Percentiles rank a stretch among this genome's conserved stretches.
Evolutionary conservation across 2,329 filamentous ascomycete species (phyloP).

Genomic region (Fusarium piperis): DNA sequence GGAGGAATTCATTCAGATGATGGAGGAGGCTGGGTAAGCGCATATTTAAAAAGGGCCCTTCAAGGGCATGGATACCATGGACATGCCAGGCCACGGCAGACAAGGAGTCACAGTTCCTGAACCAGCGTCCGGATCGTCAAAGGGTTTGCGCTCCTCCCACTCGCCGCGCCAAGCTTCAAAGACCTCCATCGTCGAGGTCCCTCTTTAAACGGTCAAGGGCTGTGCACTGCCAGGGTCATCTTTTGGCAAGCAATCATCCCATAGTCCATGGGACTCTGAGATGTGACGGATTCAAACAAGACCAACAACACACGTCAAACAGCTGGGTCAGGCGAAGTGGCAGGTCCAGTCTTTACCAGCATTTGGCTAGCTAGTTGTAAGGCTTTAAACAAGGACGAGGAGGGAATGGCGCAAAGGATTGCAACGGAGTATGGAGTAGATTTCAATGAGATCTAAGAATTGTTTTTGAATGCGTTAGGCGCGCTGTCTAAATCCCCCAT

Average conservation of each 20-base stretch:
- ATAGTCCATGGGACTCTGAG: not conserved
- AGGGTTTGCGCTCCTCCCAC: not conserved
- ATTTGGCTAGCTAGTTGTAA: conserved; percentile 9
- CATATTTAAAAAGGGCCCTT: not conserved
- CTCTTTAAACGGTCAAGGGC: not conserved
- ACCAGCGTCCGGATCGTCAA: not conserved
- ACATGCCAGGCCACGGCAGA: conserved; percentile 6
- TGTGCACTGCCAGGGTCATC: not conserved
- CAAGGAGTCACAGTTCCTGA: not conserved
- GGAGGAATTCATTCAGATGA: conserved; percentile 75
- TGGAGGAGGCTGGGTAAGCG: conserved; percentile 55
- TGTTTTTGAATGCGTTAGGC: conserved; percentile 44
- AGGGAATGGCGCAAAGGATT: conserved; percentile 23
- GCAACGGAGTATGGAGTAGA: conserved; percentile 35
- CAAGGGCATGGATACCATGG: conserved; percentile 7
- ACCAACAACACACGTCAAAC: not conserved
- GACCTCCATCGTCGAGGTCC: not conserved
- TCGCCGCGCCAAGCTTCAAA: not conserved
- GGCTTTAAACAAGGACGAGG: conserved; percentile 2
- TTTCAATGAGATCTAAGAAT: conserved; percentile 47
- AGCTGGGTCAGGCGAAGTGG: not conserved
- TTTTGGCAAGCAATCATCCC: conserved; percentile 5
- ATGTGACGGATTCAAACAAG: conserved; percentile 3
- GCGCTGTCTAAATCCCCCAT: conserved; percentile 46
- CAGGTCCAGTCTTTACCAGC: conserved; percentile 2